These are phyloP conservation scores for Scleroderma citrinum DNA, from an alignment of 768 basidiomycete genomes.

Conservation along the genomic window DNA sequence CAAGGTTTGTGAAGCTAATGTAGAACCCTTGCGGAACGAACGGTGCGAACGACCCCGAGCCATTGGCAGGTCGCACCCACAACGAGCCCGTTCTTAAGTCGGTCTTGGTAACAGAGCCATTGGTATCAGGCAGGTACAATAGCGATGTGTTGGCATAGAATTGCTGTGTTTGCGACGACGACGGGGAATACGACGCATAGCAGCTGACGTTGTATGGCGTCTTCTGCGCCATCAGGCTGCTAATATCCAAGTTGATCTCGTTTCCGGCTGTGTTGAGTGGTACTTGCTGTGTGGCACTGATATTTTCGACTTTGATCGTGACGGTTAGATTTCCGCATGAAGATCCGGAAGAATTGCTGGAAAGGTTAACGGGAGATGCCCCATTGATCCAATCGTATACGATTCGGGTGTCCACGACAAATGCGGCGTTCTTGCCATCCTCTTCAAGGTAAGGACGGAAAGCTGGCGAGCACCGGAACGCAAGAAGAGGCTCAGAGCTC, in stretches of 20 bases:
- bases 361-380: conserved; percentile 26
- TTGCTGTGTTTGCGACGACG: conserved; percentile 13
- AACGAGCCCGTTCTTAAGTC: conserved; percentile 42
- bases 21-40: conserved; percentile 74
- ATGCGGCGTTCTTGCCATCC: conserved; percentile 21
- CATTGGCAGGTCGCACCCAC: conserved; percentile 30
- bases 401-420: conserved; percentile 37
- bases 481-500: conserved; percentile 35
- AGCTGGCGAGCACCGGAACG: conserved; percentile 41
- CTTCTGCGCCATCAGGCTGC: conserved; percentile 22
- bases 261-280: conserved; percentile 34
- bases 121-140: conserved; percentile 36
- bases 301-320: conserved; percentile 25
- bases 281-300: conserved; percentile 22
- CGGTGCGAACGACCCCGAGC: conserved; percentile 25
- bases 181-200: conserved; percentile 21
- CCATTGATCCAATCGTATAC: conserved; percentile 31
- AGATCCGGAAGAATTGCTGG: neutral
- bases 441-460: conserved; percentile 43
- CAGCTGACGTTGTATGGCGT: conserved; percentile 31
- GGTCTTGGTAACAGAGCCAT: conserved; percentile 40
- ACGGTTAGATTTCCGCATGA: conserved; percentile 17
- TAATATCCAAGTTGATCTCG: conserved; percentile 31
- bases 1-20: conserved; percentile 49
- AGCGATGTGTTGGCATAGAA: conserved; percentile 30